A percentile compares a stretch with the other conserved stretches of the same genome.
phyloP scores from a whole-genome alignment of 1,139 yeast species.

The Nematodospora anomalae region DNA sequence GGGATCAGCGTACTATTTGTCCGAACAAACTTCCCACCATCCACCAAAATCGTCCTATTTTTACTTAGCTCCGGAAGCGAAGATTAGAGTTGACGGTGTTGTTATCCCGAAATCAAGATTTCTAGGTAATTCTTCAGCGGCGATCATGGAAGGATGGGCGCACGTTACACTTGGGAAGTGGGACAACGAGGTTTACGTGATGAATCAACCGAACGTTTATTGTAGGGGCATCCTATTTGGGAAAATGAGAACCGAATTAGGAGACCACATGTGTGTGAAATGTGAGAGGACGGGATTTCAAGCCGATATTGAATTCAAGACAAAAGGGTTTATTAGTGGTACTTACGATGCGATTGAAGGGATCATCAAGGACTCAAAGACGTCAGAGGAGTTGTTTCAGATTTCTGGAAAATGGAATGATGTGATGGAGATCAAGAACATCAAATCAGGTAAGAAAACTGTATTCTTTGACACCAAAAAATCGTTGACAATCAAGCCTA shows the following conservation, averaged over 20 bases:
- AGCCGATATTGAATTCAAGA: conserved; percentile 90
- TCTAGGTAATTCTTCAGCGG: conserved; percentile 94
- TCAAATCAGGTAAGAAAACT: conserved; percentile 46
- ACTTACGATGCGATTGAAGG: conserved; percentile 91
- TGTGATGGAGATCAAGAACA: conserved; percentile 66
- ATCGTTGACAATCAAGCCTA: conserved; percentile 57
- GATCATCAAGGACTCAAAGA: conserved; percentile 50
- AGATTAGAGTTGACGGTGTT: conserved; percentile 85
- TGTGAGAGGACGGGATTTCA: conserved; percentile 60
- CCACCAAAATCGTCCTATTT: conserved; percentile 98
- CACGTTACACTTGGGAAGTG: conserved; percentile 67
- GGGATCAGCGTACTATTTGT: conserved; percentile 71
- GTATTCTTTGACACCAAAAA: conserved; percentile 65
- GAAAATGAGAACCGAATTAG: conserved; percentile 82
- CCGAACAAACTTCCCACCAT: conserved; percentile 96
- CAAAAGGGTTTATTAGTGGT: conserved; percentile 92
- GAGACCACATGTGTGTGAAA: conserved; percentile 80
- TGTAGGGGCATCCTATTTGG: conserved; percentile 95
- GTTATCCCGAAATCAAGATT: conserved; percentile 85
- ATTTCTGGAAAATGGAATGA: conserved; percentile 95
- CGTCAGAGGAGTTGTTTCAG: conserved; percentile 60
- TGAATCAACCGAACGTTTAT: conserved; percentile 93
- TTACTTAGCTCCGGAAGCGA: conserved; percentile 76
- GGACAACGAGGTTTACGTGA: conserved; percentile 64
- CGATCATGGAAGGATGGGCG: conserved; percentile 92